Evolutionary conservation across 2,329 filamentous ascomycete genomes (phyloP).

Genomic region (Paracorniculantispora psalliotae): DNA sequence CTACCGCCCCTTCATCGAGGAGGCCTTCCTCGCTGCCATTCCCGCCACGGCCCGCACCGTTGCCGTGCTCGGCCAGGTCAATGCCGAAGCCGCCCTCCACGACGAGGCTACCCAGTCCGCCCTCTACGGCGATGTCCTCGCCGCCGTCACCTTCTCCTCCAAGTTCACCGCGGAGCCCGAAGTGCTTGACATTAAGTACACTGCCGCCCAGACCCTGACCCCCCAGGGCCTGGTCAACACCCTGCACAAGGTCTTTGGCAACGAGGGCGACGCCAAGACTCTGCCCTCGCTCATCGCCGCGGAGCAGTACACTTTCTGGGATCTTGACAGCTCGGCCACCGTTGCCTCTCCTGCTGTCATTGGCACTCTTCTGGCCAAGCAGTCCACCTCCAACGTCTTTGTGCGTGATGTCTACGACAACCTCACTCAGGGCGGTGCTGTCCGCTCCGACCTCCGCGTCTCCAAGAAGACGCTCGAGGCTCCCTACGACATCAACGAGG

Average conservation of each 20-base stretch:
- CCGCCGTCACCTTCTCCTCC: constrained; percentile 73
- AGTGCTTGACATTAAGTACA: constrained; percentile 85
- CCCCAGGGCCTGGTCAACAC: constrained; percentile 49
- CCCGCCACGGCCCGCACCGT: constrained; percentile 71
- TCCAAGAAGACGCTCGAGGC: constrained; percentile 80
- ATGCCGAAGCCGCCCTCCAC: constrained; percentile 54
- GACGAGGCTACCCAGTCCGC: constrained; percentile 46
- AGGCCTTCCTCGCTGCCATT: constrained; percentile 80
- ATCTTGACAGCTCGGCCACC: constrained; percentile 69
- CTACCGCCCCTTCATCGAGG: constrained; percentile 92
- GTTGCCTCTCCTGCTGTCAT: constrained; percentile 58
- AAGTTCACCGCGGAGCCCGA: constrained; percentile 58
- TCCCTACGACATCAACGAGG: constrained; percentile 72
- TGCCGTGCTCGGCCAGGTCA: constrained; percentile 84
- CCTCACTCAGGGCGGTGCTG: constrained; percentile 68
- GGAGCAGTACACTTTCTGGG: constrained; percentile 92
- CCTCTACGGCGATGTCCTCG: constrained; percentile 87
- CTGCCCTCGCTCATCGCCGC: constrained; percentile 48
- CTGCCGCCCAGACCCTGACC: constrained; percentile 57
- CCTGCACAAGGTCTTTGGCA: constrained; percentile 46
- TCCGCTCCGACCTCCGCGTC: constrained; percentile 80
- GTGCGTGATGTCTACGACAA: constrained; percentile 60
- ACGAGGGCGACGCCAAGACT: constrained; percentile 47
- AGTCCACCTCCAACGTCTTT: constrained; percentile 58
- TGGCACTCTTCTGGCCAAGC: constrained; percentile 62